phyloP scores from a whole-genome alignment of 2,329 filamentous ascomycete species.

The Pseudogymnoascus sp. region DNA sequence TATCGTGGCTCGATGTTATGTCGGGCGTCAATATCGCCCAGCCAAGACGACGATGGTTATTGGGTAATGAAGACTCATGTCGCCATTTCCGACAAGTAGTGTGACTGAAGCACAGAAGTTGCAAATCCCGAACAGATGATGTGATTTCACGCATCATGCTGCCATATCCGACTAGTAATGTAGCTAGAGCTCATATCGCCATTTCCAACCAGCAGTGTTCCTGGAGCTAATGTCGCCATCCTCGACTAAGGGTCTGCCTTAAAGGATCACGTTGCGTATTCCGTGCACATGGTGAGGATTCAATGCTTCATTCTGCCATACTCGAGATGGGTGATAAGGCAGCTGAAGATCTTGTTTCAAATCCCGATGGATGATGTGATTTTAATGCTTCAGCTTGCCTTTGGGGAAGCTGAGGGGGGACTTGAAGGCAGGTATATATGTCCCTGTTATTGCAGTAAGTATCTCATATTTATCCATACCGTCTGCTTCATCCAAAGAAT shows the following conservation, averaged over 20 bases:
- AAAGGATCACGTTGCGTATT: background rate
- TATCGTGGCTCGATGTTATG: background rate
- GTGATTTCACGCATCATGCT: background rate
- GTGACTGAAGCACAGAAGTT: background rate
- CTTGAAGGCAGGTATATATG: background rate
- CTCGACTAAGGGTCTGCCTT: too few relatives aligned
- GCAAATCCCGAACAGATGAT: background rate
- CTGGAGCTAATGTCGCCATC: background rate
- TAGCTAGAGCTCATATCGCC: background rate
- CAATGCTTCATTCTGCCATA: background rate
- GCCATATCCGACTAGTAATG: background rate
- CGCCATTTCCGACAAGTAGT: background rate
- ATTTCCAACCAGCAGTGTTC: background rate
- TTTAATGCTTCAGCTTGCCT: background rate
- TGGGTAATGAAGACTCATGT: background rate
- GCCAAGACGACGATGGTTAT: background rate
- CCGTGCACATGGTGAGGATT: background rate
- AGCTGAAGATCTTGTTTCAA: background rate
- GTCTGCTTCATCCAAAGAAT: background rate
- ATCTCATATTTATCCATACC: background rate
- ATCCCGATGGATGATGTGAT: background rate
- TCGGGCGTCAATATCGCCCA: background rate
- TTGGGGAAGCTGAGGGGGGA: background rate
- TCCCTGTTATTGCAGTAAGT: background rate
- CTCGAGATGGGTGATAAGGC: background rate